These are phyloP conservation scores for Blastobotrys peoriensis DNA, from an alignment of 805 yeast genomes.

Conservation along the genomic window DNA sequence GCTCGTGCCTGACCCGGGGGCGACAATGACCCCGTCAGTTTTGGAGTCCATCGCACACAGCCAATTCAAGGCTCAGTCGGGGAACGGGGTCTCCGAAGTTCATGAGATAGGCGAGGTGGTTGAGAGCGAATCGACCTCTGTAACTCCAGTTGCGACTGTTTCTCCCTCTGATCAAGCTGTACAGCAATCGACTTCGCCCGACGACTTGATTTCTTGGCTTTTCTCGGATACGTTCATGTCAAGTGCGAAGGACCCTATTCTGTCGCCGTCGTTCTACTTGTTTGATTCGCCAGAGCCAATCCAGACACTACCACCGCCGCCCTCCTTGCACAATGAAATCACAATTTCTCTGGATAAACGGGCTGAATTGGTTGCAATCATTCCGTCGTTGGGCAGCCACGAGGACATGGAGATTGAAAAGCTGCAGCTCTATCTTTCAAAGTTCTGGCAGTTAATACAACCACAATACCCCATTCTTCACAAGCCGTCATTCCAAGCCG, in stretches of 20 bases:
- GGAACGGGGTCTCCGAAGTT: no score
- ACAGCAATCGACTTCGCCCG: slow-evolving; percentile 3
- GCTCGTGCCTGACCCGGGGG: no score
- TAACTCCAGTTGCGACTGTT: no score
- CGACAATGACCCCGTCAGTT: no score
- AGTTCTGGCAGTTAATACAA: slow-evolving; percentile 55
- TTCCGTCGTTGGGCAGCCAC: slow-evolving; percentile 30
- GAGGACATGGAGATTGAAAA: slow-evolving; percentile 26
- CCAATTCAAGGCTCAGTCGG: no score
- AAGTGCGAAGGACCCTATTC: slow-evolving; percentile 19
- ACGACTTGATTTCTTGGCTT: slow-evolving; percentile 31
- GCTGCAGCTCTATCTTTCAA: slow-evolving; percentile 26
- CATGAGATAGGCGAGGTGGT: no score
- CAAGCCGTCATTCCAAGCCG: slow-evolving; percentile 50
- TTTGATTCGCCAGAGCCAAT: slow-evolving; percentile 36
- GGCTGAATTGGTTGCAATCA: slow-evolving; percentile 19
- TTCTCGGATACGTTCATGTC: slow-evolving; percentile 31
- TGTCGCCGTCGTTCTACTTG: slow-evolving; percentile 21
- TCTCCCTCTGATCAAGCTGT: background rate
- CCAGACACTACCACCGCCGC: slow-evolving; percentile 33
- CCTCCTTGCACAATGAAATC: slow-evolving; percentile 31
- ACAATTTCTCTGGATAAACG: slow-evolving; percentile 28
- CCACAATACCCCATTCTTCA: slow-evolving; percentile 56
- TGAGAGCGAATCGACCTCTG: no score
- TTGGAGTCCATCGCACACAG: no score